These are phyloP conservation scores for Apiospora marii DNA, from an alignment of 2,329 filamentous ascomycete genomes.

Conservation along the genomic window DNA sequence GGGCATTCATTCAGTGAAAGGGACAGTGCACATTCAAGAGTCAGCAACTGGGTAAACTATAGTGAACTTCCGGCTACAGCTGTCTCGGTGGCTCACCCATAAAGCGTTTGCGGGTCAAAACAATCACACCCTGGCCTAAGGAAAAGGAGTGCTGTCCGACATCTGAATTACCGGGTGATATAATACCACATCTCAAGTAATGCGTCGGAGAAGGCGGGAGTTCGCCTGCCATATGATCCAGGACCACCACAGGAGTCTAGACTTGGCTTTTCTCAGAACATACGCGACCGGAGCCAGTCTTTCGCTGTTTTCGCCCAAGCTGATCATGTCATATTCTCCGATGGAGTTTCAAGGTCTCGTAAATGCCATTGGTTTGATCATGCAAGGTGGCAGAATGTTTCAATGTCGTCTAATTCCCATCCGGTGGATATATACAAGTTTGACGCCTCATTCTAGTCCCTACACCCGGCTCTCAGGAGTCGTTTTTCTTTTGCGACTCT, in stretches of 20 bases:
- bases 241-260: not conserved
- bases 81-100: not conserved
- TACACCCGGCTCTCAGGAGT: slow-evolving; percentile 32
- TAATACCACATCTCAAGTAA: too few species aligned
- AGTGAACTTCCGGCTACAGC: not conserved
- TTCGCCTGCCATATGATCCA: not conserved
- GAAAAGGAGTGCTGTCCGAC: not conserved
- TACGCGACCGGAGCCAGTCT: not conserved
- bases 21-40: not conserved
- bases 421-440: slow-evolving; percentile 24
- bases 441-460: not conserved
- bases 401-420: slow-evolving; percentile 17
- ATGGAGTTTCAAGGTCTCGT: not conserved
- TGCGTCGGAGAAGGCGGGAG: not conserved
- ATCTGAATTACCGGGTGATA: not conserved
- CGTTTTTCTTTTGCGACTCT: slow-evolving; percentile 41
- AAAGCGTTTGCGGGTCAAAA: not conserved
- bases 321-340: not conserved
- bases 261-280: too few species aligned
- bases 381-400: not conserved
- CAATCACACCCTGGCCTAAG: not conserved
- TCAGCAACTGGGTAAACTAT: not conserved
- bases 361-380: not conserved
- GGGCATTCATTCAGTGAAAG: not conserved
- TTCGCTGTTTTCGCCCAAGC: not conserved